A percentile compares a stretch with the other conserved stretches of the same genome.
Evolutionary conservation across 2,329 filamentous ascomycete species (phyloP).

Genomic region (Escovopsis sp.): DNA sequence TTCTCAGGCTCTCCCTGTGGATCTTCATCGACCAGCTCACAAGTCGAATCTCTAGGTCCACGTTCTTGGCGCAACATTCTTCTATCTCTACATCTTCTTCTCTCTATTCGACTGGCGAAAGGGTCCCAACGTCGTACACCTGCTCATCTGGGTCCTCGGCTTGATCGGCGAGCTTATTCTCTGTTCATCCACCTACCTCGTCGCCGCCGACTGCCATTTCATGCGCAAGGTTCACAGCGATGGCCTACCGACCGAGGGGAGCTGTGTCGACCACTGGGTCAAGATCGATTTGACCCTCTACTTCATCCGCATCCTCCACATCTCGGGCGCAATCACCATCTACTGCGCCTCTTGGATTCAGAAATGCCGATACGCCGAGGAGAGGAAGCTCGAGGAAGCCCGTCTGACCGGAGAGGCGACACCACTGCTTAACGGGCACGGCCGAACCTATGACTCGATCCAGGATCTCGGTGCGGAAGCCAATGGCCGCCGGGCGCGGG

Average conservation of each 20-base stretch:
- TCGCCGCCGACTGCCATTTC: conserved; percentile 54
- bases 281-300: conserved; percentile 49
- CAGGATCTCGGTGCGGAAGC: conserved; percentile 10
- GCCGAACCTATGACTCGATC: conserved; percentile 20
- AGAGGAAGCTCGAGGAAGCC: conserved; percentile 22
- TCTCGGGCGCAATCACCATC: conserved; percentile 42
- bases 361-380: conserved; percentile 23
- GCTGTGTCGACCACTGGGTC: conserved; percentile 23
- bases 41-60: conserved; percentile 49
- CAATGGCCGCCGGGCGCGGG: conserved; percentile 16
- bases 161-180: conserved; percentile 60
- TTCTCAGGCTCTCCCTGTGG: background rate
- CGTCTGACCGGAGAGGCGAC: conserved; percentile 38
- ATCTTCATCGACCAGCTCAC: conserved; percentile 1
- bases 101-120: conserved; percentile 73
- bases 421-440: conserved; percentile 40
- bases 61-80: conserved; percentile 68
- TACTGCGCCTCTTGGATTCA: conserved; percentile 26
- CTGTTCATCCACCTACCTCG: conserved; percentile 48
- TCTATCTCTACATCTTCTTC: conserved; percentile 73
- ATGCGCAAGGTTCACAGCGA: conserved; percentile 24
- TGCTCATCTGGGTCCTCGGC: conserved; percentile 62
- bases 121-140: conserved; percentile 65
- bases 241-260: conserved; percentile 13
- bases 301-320: conserved; percentile 49